Percentiles rank a stretch among this genome's conserved stretches.
Conservation (phyloP, 106 monocot genomes). For the Allium fistulosum region DNA sequence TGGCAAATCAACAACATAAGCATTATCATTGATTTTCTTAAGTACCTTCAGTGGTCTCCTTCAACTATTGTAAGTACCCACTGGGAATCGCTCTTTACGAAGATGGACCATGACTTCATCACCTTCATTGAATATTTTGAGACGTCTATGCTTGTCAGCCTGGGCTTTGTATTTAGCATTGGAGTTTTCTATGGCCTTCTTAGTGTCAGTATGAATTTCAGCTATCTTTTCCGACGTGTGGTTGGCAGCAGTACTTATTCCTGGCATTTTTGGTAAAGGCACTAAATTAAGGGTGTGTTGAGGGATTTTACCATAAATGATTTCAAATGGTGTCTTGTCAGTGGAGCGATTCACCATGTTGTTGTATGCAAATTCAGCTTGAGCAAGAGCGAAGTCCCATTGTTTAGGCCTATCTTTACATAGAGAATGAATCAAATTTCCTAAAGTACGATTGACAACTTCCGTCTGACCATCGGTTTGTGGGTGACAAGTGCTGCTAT, state of each 20-base stretch:
- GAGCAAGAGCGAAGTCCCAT: neutral
- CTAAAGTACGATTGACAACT: conserved; percentile 10
- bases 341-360: neutral
- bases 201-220: too few relatives aligned
- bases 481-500: conserved; percentile 5
- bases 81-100: conserved; percentile 10
- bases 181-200: too few relatives aligned
- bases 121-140: conserved; percentile 8
- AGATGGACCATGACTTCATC: conserved; percentile 13
- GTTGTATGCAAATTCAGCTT: conserved; percentile 9
- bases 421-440: neutral
- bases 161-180: too few relatives aligned
- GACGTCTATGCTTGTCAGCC: too few relatives aligned
- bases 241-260: too few relatives aligned
- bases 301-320: conserved; percentile 8
- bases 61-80: conserved; percentile 5
- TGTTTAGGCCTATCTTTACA: neutral
- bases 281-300: too few relatives aligned
- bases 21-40: neutral
- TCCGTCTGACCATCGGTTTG: conserved; percentile 10
- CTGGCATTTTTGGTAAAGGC: too few relatives aligned
- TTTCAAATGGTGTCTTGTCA: conserved; percentile 1
- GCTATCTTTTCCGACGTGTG: too few relatives aligned
- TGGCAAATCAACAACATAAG: neutral
- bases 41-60: conserved; percentile 2